phyloP scores from a whole-genome alignment of 176 grass and related monocot genomes.

The Zoysia pacifica region DNA sequence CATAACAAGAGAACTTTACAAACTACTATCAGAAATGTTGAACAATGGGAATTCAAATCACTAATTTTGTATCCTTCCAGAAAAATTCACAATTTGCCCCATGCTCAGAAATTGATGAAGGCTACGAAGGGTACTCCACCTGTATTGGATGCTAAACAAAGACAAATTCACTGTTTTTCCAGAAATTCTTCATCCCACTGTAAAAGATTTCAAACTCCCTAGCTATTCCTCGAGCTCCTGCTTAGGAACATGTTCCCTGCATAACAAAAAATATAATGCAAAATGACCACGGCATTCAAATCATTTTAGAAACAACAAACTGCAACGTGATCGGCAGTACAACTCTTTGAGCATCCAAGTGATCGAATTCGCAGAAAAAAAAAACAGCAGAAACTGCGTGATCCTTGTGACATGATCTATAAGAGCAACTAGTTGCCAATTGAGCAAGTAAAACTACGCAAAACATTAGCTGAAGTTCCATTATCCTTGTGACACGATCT shows the following conservation, averaged over 20 bases:
- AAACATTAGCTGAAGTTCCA: background rate
- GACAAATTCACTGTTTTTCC: slow-evolving; percentile 38
- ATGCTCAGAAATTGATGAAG: background rate
- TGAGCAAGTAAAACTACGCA: too few species aligned
- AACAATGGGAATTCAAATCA: slow-evolving; percentile 4
- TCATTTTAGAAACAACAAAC: background rate
- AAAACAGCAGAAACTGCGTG: too few species aligned
- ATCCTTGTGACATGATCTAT: too few species aligned
- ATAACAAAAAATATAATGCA: background rate
- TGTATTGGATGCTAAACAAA: slow-evolving; percentile 3
- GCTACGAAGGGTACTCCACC: background rate
- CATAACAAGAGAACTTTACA: slow-evolving; percentile 36
- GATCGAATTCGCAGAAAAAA: too few species aligned
- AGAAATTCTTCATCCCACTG: slow-evolving; percentile 66
- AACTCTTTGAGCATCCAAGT: background rate
- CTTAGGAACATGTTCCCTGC: background rate
- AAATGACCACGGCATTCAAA: slow-evolving; percentile 11
- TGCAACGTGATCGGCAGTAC: background rate
- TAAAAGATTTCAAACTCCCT: slow-evolving; percentile 64
- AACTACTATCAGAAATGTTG: background rate
- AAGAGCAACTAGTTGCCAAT: too few species aligned
- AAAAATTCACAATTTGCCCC: slow-evolving; percentile 31
- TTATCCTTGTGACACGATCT: background rate
- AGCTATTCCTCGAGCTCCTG: background rate
- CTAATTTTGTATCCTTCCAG: slow-evolving; percentile 28